phyloP scores from a whole-genome alignment of 2,329 filamentous ascomycete species.

The Colletotrichum musicola region DNA sequence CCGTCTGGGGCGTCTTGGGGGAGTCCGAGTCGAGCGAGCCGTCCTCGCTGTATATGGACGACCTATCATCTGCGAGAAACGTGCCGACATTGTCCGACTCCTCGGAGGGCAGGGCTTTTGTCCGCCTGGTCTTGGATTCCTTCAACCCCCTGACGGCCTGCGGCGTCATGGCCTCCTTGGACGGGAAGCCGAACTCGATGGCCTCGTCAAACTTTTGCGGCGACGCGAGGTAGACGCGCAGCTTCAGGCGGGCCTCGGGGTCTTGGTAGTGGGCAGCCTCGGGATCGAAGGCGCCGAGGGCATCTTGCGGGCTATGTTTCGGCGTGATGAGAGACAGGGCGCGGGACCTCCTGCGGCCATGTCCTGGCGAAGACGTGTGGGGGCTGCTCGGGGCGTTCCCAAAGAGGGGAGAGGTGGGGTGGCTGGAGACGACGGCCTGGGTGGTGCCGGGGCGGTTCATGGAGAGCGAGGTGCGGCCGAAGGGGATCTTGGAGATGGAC shows the following conservation, averaged over 20 bases:
- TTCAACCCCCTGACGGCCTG: constrained; percentile 48
- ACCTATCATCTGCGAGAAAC: constrained; percentile 70
- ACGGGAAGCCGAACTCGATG: constrained; percentile 92
- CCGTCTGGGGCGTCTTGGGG: constrained; percentile 66
- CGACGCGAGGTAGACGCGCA: constrained; percentile 87
- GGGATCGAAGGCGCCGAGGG: constrained; percentile 72
- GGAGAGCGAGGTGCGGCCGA: constrained; percentile 67
- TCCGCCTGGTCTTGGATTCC: constrained; percentile 38
- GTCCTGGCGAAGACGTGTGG: constrained; percentile 45
- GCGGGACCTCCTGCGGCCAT: constrained; percentile 64
- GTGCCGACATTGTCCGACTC: constrained; percentile 66
- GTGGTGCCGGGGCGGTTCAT: constrained; percentile 61
- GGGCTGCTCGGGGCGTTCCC: constrained; percentile 41
- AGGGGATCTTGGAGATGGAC: constrained; percentile 76
- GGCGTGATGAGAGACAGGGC: constrained; percentile 67
- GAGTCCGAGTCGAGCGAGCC: constrained; percentile 71
- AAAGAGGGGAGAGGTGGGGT: constrained; percentile 42
- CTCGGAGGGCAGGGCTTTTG: constrained; percentile 43
- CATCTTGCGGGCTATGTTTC: constrained; percentile 58
- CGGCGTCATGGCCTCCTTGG: constrained; percentile 60
- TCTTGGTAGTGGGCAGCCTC: constrained; percentile 89
- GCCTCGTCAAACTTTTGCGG: constrained; percentile 97
- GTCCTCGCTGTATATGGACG: constrained; percentile 68
- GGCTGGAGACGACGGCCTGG: constrained; percentile 48
- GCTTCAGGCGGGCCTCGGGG: constrained; percentile 86